Conservation (phyloP, 2,329 filamentous ascomycete species). For the Fusarium keratoplasticum region DNA sequence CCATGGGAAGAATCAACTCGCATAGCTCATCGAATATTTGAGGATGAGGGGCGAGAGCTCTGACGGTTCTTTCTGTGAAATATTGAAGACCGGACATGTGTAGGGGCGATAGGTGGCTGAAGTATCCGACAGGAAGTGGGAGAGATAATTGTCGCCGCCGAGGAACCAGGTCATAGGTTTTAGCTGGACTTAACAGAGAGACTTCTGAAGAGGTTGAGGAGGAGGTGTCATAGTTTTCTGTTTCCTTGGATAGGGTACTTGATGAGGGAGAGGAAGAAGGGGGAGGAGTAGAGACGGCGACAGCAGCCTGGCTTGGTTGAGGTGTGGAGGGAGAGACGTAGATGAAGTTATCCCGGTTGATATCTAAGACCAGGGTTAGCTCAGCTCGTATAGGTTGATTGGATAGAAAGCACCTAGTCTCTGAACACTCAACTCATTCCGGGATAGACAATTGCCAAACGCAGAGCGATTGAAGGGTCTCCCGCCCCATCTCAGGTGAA, state of each 20-base stretch:
- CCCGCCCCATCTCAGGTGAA: conserved; percentile 33
- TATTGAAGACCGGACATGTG: conserved; percentile 35
- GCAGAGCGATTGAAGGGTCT: conserved; percentile 30
- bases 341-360: conserved; percentile 35
- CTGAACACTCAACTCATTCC: conserved; percentile 31
- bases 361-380: not conserved
- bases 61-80: conserved; percentile 32
- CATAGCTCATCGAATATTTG: conserved; percentile 31
- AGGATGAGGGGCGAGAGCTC: conserved; percentile 28
- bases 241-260: not conserved
- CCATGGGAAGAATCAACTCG: conserved; percentile 31
- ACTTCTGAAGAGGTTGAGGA: not conserved
- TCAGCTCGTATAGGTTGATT: not conserved
- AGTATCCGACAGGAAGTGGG: conserved; percentile 19
- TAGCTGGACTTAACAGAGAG: not conserved
- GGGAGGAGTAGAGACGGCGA: not conserved
- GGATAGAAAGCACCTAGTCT: conserved; percentile 6
- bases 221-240: not conserved
- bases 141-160: conserved; percentile 2
- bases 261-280: not conserved
- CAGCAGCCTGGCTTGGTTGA: not conserved
- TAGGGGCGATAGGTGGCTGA: conserved; percentile 26
- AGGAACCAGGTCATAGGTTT: conserved; percentile 5
- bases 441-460: conserved; percentile 28
- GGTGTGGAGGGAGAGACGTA: conserved; percentile 27